Evolutionary conservation across 225 moss, liverwort and hornwort genomes (phyloP).

Genomic region (Straminergon stramineum): DNA sequence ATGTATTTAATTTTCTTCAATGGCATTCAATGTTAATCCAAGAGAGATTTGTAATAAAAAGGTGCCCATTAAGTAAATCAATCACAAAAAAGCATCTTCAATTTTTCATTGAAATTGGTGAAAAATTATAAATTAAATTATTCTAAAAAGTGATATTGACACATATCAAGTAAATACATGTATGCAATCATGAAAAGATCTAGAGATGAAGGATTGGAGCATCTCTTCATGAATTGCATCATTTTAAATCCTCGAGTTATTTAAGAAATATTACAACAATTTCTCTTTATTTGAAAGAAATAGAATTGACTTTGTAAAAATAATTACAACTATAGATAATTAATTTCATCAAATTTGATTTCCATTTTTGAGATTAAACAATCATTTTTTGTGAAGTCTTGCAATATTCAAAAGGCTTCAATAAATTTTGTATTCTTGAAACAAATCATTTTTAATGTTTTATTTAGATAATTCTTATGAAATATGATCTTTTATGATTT

Average conservation of each 20-base stretch:
- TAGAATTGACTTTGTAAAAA: neutral
- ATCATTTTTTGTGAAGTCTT: no score
- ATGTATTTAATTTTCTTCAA: neutral
- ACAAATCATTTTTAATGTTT: neutral
- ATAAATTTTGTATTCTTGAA: neutral
- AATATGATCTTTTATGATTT: no score
- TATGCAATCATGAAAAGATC: no score
- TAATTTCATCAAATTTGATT: no score
- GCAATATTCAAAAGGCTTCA: accelerated
- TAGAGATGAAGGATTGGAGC: accelerated
- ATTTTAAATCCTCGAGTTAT: neutral
- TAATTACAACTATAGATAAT: no score
- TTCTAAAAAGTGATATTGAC: neutral
- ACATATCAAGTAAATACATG: neutral
- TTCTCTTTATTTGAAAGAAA: no score
- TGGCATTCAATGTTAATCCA: neutral
- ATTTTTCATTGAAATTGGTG: neutral
- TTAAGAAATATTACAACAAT: neutral
- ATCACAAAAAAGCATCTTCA: neutral
- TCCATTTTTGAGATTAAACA: neutral
- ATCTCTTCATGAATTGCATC: neutral
- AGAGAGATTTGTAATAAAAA: neutral
- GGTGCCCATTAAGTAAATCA: no score
- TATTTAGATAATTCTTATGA: no score
- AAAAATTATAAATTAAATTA: neutral